These are phyloP conservation scores for Paecilomyces fulvus DNA, from an alignment of 2,329 filamentous ascomycete species.

Conservation along the genomic window DNA sequence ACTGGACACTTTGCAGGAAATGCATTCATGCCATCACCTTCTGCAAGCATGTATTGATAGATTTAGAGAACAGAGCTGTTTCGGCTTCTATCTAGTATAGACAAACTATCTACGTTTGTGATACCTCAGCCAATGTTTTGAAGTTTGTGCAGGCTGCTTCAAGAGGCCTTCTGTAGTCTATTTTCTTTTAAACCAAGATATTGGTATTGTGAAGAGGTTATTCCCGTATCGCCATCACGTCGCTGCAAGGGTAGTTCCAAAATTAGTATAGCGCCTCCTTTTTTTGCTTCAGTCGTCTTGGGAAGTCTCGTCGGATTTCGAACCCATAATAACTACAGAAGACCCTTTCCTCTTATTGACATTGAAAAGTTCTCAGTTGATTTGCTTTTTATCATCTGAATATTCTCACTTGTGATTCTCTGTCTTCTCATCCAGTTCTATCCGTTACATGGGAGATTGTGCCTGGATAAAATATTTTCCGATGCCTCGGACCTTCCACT, in stretches of 20 bases:
- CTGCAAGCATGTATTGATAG: not conserved
- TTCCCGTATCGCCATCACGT: too few species aligned
- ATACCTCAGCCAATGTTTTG: not conserved
- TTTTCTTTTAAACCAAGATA: too few species aligned
- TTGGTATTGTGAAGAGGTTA: too few species aligned
- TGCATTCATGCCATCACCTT: not conserved
- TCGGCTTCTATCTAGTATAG: not conserved
- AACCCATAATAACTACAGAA: too few species aligned
- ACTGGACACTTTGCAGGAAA: not conserved
- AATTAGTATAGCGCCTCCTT: not conserved
- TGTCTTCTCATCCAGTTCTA: not conserved
- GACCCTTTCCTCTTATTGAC: too few species aligned
- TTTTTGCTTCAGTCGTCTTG: too few species aligned
- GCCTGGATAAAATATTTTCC: conserved; percentile 1
- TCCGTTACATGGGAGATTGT: too few species aligned
- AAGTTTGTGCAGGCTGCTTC: not conserved
- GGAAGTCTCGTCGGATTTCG: too few species aligned
- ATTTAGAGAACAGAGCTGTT: not conserved
- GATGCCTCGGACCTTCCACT: not conserved
- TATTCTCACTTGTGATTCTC: not conserved
- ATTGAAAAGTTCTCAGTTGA: too few species aligned
- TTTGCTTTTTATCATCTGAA: too few species aligned
- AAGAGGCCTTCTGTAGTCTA: too few species aligned
- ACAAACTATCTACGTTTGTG: not conserved
- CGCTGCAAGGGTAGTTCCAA: not conserved